These are phyloP conservation scores for Xylaria cubensis DNA, from an alignment of 495 filamentous ascomycete species.

Conservation along the genomic window DNA sequence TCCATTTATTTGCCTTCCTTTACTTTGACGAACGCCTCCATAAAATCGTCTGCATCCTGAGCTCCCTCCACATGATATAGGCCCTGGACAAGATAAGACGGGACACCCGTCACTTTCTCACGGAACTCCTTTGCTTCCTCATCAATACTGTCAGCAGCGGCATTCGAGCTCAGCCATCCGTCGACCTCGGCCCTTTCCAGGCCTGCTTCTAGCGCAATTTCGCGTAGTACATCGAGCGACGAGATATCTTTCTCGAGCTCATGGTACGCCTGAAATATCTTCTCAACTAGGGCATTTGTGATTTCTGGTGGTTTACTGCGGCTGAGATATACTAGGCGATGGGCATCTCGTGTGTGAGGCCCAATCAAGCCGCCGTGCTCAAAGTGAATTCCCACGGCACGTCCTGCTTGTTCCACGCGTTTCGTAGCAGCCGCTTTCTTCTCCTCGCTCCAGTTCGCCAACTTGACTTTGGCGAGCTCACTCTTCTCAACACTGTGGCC, in stretches of 20 bases:
- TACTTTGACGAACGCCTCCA: not conserved
- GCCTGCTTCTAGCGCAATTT: conserved; percentile 9
- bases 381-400: conserved; percentile 17
- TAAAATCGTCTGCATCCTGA: conserved; percentile 12
- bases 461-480: conserved; percentile 13
- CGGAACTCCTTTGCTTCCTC: conserved; percentile 1
- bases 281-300: conserved; percentile 3
- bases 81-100: conserved; percentile 4
- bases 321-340: conserved; percentile 14
- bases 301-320: conserved; percentile 3
- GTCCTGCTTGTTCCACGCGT: conserved; percentile 15
- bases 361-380: conserved; percentile 7
- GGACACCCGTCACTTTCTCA: conserved; percentile 8
- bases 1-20: conserved; percentile 2
- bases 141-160: not conserved
- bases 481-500: conserved; percentile 9
- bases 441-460: conserved; percentile 7
- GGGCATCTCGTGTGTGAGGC: conserved; percentile 13
- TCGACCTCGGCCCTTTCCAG: not conserved
- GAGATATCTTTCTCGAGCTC: conserved; percentile 19
- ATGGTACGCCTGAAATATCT: conserved; percentile 10
- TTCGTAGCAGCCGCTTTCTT: conserved; percentile 2
- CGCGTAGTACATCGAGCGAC: not conserved
- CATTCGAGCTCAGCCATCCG: conserved; percentile 2
- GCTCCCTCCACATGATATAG: conserved; percentile 6